Evolutionary conservation across 1,284 basidiomycete genomes (phyloP).

Genomic region (Ustilago nuda): DNA sequence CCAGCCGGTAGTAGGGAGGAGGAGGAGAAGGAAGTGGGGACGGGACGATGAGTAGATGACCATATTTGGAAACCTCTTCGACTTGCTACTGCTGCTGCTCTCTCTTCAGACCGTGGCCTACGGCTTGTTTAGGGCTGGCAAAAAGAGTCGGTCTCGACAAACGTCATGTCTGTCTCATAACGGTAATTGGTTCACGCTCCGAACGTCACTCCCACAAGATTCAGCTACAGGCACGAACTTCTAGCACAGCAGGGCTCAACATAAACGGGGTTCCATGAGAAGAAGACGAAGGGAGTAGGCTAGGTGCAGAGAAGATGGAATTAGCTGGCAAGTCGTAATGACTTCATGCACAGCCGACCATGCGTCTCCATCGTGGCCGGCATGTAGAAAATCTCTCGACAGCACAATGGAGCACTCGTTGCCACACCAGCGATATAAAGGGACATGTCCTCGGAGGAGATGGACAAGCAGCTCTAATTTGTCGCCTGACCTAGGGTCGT

Average conservation of each 20-base stretch:
- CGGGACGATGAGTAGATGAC: slow-evolving; percentile 4
- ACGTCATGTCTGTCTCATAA: slow-evolving; percentile 20
- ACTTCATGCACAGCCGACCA: background rate
- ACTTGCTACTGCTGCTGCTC: background rate
- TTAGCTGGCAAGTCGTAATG: slow-evolving; percentile 13
- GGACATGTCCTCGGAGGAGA: background rate
- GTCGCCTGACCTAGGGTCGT: background rate
- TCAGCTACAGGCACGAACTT: background rate
- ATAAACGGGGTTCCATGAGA: background rate
- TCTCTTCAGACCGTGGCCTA: background rate
- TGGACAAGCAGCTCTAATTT: background rate
- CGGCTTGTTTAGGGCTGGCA: background rate
- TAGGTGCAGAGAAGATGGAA: slow-evolving; percentile 18
- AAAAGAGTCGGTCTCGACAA: background rate
- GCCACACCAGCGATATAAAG: background rate
- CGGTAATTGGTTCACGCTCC: slow-evolving; percentile 10
- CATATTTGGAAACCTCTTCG: slow-evolving; percentile 13
- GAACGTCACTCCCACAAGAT: background rate
- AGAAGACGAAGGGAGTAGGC: background rate
- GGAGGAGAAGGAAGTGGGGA: slow-evolving; percentile 17
- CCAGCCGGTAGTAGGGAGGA: slow-evolving; percentile 51
- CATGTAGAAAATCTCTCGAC: background rate
- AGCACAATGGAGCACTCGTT: background rate
- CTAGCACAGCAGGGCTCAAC: background rate
- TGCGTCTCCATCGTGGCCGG: background rate